A percentile compares a stretch with the other conserved stretches of the same genome.
phyloP scores from a whole-genome alignment of 1,284 basidiomycete genomes.

The Ustilago cynodontis region DNA sequence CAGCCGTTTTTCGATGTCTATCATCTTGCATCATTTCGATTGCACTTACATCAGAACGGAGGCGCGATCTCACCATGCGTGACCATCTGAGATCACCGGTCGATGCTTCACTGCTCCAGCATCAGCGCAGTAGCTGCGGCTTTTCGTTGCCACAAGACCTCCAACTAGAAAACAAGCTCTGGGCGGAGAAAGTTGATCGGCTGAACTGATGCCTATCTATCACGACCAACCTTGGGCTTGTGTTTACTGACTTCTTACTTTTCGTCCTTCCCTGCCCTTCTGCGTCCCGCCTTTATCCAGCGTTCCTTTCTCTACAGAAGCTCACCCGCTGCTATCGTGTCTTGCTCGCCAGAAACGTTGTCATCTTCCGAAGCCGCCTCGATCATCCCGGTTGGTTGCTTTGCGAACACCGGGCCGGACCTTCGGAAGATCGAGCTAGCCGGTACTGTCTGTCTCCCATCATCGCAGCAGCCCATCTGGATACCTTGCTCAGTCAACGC shows the following conservation, averaged over 20 bases:
- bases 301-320: background rate
- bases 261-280: background rate
- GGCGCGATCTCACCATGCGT: background rate
- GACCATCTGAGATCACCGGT: background rate
- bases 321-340: background rate
- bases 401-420: slow-evolving; percentile 21
- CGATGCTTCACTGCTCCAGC: background rate
- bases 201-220: slow-evolving; percentile 1
- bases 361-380: slow-evolving; percentile 6
- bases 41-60: background rate
- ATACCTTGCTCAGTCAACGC: slow-evolving; percentile 7
- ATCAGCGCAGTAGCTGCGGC: background rate
- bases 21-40: background rate
- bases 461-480: background rate
- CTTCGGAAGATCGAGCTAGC: slow-evolving; percentile 14
- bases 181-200: background rate
- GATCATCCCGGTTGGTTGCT: background rate
- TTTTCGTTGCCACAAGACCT: background rate
- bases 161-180: background rate
- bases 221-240: slow-evolving; percentile 4
- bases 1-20: slow-evolving; percentile 11
- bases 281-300: too few relatives aligned
- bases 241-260: slow-evolving; percentile 14
- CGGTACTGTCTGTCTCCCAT: slow-evolving; percentile 12
- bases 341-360: slow-evolving; percentile 1